Conservation (phyloP, 1,284 basidiomycete genomes). For the Ustilago vetiveriae region DNA sequence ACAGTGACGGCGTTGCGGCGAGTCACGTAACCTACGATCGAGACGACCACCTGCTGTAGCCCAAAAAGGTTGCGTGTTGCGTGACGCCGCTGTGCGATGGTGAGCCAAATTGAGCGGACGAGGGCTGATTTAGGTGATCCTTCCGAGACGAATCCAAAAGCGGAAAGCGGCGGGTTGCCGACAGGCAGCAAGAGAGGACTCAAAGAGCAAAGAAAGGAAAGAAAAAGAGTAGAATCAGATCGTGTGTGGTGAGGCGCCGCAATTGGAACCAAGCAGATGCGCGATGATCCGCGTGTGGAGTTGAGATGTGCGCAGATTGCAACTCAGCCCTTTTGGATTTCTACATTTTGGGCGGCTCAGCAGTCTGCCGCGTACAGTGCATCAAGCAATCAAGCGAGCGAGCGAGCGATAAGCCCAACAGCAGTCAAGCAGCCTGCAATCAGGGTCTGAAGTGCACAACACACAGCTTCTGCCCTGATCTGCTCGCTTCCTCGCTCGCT, state of each 20-base stretch:
- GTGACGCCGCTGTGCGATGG: slow-evolving; percentile 16
- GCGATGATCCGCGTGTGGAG: slow-evolving; percentile 42
- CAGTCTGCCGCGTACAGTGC: slow-evolving; percentile 13
- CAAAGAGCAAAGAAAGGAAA: too few species aligned
- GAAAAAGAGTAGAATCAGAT: too few species aligned
- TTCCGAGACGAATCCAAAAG: not conserved
- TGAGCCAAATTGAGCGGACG: not conserved
- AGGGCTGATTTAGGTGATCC: too few species aligned
- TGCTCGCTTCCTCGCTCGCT: slow-evolving; percentile 1
- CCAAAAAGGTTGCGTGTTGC: slow-evolving; percentile 20
- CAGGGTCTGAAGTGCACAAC: not conserved
- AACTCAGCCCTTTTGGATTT: slow-evolving; percentile 18
- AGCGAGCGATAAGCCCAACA: not conserved
- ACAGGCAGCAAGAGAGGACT: not conserved
- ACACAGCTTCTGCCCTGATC: too few species aligned
- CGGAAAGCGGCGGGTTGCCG: too few species aligned
- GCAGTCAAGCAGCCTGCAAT: not conserved
- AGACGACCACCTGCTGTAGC: slow-evolving; percentile 3
- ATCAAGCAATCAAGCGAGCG: slow-evolving; percentile 1
- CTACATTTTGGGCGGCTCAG: slow-evolving; percentile 12
- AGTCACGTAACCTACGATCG: slow-evolving; percentile 13
- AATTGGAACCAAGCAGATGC: slow-evolving; percentile 11
- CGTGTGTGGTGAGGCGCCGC: not conserved
- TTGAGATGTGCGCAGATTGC: slow-evolving; percentile 14
- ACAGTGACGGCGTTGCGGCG: too few species aligned